These are phyloP conservation scores for Moesziomyces antarcticus DNA, from an alignment of 1,284 basidiomycete genomes.

Conservation along the genomic window DNA sequence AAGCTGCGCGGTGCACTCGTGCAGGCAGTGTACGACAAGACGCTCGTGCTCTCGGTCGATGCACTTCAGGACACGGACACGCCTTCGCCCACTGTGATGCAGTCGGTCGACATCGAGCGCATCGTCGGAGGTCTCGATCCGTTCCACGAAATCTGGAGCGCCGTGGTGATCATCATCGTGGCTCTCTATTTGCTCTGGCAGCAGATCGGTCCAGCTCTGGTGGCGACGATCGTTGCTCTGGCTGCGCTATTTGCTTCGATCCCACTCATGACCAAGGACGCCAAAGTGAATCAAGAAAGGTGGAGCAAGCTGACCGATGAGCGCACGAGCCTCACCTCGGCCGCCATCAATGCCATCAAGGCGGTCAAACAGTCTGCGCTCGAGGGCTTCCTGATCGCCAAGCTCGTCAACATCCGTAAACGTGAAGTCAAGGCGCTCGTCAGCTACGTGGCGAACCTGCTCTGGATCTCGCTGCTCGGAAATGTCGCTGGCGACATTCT, in stretches of 20 bases:
- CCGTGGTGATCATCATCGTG: slow-evolving; percentile 42
- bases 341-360: slow-evolving; percentile 41
- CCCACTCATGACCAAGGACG: slow-evolving; percentile 27
- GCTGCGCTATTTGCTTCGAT: slow-evolving; percentile 24
- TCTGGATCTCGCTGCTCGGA: slow-evolving; percentile 8
- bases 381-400: slow-evolving; percentile 35
- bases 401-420: slow-evolving; percentile 17
- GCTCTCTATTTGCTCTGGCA: slow-evolving; percentile 46
- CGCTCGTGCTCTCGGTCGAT: slow-evolving; percentile 38
- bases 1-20: slow-evolving; percentile 51
- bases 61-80: slow-evolving; percentile 28
- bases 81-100: slow-evolving; percentile 34
- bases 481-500: slow-evolving; percentile 24
- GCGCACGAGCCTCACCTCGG: slow-evolving; percentile 35
- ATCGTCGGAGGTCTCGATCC: slow-evolving; percentile 41
- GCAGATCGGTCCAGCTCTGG: slow-evolving; percentile 41
- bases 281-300: slow-evolving; percentile 17
- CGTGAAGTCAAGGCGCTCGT: slow-evolving; percentile 17
- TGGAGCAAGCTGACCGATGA: slow-evolving; percentile 50
- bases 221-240: slow-evolving; percentile 39
- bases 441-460: slow-evolving; percentile 5
- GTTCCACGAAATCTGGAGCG: slow-evolving; percentile 48
- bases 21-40: slow-evolving; percentile 46
- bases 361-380: slow-evolving; percentile 53
- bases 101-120: slow-evolving; percentile 54